phyloP scores from a whole-genome alignment of 331 rosid species.

The Phaseolus coccineus region DNA sequence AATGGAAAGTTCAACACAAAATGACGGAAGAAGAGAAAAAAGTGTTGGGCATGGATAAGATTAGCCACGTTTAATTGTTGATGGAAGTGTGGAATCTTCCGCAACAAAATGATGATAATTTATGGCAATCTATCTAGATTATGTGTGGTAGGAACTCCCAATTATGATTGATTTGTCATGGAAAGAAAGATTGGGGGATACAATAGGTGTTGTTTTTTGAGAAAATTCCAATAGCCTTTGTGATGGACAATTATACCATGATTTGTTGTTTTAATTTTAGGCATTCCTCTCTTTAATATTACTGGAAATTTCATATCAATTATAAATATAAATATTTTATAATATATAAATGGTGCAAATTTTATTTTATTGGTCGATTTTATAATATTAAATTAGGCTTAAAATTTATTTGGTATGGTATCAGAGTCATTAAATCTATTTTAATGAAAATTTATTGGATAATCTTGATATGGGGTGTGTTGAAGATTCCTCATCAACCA shows the following conservation, averaged over 20 bases:
- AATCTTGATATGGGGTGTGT: no score
- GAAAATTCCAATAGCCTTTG: constrained; percentile 10
- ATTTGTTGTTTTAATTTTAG: neutral
- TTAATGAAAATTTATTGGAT: no score
- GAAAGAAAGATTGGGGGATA: neutral
- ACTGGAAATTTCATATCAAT: no score
- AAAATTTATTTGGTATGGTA: no score
- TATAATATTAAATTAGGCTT: no score
- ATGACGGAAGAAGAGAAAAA: neutral
- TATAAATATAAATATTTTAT: no score
- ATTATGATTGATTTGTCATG: neutral
- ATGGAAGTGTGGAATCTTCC: neutral
- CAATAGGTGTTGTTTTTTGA: neutral
- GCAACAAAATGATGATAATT: neutral
- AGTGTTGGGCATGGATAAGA: neutral
- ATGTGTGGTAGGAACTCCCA: neutral
- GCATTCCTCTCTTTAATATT: neutral
- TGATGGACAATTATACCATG: neutral
- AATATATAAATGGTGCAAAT: no score
- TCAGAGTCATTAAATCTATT: no score
- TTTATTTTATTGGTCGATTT: no score
- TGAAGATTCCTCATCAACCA: no score
- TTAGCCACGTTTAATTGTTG: neutral
- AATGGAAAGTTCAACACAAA: neutral
- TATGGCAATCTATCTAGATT: constrained; percentile 5